Conservation (phyloP, 306 rosid genomes). For the Rosa persica region DNA sequence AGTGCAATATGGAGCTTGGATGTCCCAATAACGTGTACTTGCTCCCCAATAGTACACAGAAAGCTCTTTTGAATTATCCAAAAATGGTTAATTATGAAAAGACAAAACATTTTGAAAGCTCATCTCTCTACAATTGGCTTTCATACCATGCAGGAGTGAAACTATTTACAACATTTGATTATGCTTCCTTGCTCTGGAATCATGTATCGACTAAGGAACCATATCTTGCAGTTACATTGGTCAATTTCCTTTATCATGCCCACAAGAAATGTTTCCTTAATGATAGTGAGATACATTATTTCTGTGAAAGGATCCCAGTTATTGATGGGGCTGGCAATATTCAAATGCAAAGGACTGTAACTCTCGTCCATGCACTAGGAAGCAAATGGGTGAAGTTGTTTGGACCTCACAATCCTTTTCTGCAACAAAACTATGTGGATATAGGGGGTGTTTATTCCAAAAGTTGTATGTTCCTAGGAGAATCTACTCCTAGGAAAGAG, state of each 20-base stretch:
- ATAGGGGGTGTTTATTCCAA: slow-evolving; percentile 5
- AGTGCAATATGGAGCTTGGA: slow-evolving; percentile 23
- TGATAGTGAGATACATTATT: not conserved
- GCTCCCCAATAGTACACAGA: not conserved
- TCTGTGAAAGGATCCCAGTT: slow-evolving; percentile 3
- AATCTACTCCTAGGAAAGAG: not conserved
- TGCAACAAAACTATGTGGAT: slow-evolving; percentile 10
- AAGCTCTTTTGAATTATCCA: not conserved
- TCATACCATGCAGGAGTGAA: not conserved
- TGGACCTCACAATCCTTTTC: slow-evolving; percentile 17
- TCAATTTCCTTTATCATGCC: slow-evolving; percentile 11
- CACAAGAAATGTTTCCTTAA: slow-evolving; percentile 1
- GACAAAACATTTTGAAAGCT: no score
- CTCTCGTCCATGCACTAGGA: slow-evolving; percentile 13
- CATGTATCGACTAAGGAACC: not conserved
- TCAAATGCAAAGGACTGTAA: not conserved
- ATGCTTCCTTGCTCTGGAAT: not conserved
- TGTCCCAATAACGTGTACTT: slow-evolving; percentile 2
- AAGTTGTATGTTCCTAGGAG: slow-evolving; percentile 16
- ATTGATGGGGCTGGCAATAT: slow-evolving; percentile 18
- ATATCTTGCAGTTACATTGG: not conserved
- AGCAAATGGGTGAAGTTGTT: slow-evolving; percentile 25
- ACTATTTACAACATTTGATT: not conserved
- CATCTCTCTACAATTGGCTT: not conserved
- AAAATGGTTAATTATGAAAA: not conserved